Conservation (phyloP, 2,329 filamentous ascomycete genomes). For the Drechslerella dactyloides region DNA sequence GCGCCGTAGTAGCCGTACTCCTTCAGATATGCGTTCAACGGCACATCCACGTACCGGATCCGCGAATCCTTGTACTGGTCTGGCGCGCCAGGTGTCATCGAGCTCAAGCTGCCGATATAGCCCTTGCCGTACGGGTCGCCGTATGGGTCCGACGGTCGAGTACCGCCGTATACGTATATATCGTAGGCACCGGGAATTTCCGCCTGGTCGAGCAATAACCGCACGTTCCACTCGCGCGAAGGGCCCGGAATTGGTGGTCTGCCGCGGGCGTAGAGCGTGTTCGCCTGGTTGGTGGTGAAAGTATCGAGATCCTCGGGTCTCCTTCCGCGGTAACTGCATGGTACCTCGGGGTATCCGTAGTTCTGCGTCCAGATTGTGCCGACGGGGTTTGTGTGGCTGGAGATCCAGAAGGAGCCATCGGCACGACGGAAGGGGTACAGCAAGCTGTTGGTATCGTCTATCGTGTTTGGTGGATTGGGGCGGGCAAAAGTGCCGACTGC, state of each 20-base stretch:
- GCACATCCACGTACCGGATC: constrained; percentile 36
- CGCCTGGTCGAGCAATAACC: constrained; percentile 51
- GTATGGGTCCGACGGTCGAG: constrained; percentile 37
- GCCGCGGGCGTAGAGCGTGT: constrained; percentile 50
- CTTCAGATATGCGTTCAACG: constrained; percentile 38
- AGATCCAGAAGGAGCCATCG: constrained; percentile 39
- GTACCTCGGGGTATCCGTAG: constrained; percentile 50
- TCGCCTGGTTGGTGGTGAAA: constrained; percentile 50
- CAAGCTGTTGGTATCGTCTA: constrained; percentile 32
- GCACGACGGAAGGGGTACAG: constrained; percentile 47
- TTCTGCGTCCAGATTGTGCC: constrained; percentile 43
- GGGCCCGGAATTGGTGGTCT: constrained; percentile 26
- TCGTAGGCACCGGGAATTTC: constrained; percentile 51
- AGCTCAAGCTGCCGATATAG: constrained; percentile 48
- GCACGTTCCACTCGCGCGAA: constrained; percentile 52
- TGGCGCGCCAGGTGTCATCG: constrained; percentile 27
- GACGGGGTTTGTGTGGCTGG: constrained; percentile 29
- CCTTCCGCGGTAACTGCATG: constrained; percentile 37
- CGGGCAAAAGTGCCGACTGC: constrained; percentile 48
- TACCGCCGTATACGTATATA: constrained; percentile 51
- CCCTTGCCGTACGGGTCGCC: constrained; percentile 45
- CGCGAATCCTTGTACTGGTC: constrained; percentile 47
- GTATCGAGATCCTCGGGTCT: constrained; percentile 30
- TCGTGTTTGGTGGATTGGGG: constrained; percentile 25
- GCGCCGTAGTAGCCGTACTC: constrained; percentile 27